These are phyloP conservation scores for Moringa oleifera DNA, from an alignment of 345 rosid genomes.

Conservation along the genomic window DNA sequence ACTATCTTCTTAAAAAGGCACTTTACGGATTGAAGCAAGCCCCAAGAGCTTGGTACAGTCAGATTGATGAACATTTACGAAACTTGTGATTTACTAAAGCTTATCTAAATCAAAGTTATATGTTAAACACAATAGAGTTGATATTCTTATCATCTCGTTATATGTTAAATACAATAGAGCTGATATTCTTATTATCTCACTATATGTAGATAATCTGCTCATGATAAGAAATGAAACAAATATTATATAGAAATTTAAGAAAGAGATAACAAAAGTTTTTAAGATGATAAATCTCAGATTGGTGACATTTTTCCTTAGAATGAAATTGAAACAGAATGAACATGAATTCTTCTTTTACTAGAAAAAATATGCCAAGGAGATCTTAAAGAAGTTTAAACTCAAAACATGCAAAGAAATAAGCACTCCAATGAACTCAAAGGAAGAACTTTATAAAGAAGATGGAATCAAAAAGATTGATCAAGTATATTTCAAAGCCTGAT, in stretches of 20 bases:
- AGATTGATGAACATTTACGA: constrained; percentile 6
- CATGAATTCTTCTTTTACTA: neutral
- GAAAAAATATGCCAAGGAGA: neutral
- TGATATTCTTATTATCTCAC: too few relatives aligned
- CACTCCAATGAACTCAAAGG: neutral
- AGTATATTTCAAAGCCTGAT: neutral
- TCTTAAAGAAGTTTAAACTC: neutral
- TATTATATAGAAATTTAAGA: neutral
- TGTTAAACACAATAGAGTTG: neutral
- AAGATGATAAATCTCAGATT: too few relatives aligned
- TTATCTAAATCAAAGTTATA: neutral
- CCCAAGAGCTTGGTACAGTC: constrained; percentile 16
- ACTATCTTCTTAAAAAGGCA: constrained; percentile 7
- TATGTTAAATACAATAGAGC: too few relatives aligned
- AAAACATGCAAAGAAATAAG: neutral
- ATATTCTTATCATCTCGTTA: neutral
- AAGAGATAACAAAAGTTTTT: neutral
- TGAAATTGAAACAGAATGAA: neutral
- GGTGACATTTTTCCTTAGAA: neutral
- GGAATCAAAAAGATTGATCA: neutral
- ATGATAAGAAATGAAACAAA: neutral
- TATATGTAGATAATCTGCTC: neutral
- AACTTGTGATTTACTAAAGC: constrained; percentile 9
- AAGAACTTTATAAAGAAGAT: neutral
- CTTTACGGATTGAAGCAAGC: constrained; percentile 15